These are phyloP conservation scores for Neurospora tetrasperma DNA, from an alignment of 495 filamentous ascomycete genomes.

Conservation along the genomic window DNA sequence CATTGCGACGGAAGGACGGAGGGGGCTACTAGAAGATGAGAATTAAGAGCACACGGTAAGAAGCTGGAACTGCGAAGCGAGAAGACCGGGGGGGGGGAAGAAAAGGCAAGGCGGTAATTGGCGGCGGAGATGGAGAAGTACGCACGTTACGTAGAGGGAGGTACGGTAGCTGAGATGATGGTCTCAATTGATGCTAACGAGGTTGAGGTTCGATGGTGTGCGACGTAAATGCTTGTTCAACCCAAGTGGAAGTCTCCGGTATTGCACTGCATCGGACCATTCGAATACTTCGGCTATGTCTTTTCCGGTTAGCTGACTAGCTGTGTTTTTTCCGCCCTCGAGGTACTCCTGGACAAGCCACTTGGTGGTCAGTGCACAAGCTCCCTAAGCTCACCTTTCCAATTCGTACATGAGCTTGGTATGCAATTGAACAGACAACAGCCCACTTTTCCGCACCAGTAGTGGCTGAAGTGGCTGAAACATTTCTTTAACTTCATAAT, in stretches of 20 bases:
- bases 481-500: background rate
- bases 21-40: slow-evolving; percentile 4
- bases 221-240: slow-evolving; percentile 2
- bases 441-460: background rate
- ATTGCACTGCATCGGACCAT: slow-evolving; percentile 25
- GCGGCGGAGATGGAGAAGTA: slow-evolving; percentile 9
- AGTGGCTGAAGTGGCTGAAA: background rate
- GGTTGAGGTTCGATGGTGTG: slow-evolving; percentile 10
- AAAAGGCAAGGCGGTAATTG: slow-evolving; percentile 13
- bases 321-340: slow-evolving; percentile 6
- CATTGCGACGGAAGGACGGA: slow-evolving; percentile 32
- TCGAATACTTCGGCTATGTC: slow-evolving; percentile 8
- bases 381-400: background rate
- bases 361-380: background rate
- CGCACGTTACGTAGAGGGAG: slow-evolving; percentile 13
- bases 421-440: background rate
- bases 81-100: slow-evolving; percentile 5
- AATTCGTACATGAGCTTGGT: background rate
- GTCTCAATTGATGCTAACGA: slow-evolving; percentile 16
- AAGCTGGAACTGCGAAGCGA: background rate
- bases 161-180: slow-evolving; percentile 12
- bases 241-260: slow-evolving; percentile 10
- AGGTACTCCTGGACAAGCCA: slow-evolving; percentile 1
- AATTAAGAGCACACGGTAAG: slow-evolving; percentile 9
- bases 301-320: slow-evolving; percentile 17